Evolutionary conservation across 495 filamentous ascomycete species (phyloP).

Genomic region (Neurospora sp.): DNA sequence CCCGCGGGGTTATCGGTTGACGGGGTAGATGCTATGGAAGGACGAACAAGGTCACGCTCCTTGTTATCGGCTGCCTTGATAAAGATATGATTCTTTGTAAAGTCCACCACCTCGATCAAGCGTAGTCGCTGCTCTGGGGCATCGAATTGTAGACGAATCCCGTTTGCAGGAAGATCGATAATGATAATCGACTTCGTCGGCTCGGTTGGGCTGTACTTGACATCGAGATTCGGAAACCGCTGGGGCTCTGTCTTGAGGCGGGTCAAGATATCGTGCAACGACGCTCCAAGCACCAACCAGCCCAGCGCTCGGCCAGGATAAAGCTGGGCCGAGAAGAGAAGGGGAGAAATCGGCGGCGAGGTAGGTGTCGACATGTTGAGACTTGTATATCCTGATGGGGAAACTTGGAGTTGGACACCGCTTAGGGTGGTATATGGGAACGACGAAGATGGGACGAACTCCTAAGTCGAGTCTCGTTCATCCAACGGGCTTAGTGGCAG

Average conservation of each 20-base stretch:
- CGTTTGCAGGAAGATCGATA: constrained; percentile 70
- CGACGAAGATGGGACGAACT: not conserved
- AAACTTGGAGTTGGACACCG: not conserved
- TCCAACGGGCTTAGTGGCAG: not conserved
- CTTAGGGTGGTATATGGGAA: not conserved
- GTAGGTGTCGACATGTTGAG: constrained; percentile 40
- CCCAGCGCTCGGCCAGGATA: constrained; percentile 69
- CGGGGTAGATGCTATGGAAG: constrained; percentile 28
- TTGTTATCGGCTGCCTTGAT: constrained; percentile 70
- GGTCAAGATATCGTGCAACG: constrained; percentile 78
- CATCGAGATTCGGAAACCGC: constrained; percentile 69
- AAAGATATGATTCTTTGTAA: constrained; percentile 69
- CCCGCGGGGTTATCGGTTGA: constrained; percentile 41
- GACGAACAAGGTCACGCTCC: constrained; percentile 69
- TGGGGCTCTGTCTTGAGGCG: constrained; percentile 77
- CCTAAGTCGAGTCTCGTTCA: not conserved
- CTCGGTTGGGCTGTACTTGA: constrained; percentile 59
- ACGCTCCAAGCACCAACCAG: constrained; percentile 78
- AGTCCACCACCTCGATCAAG: constrained; percentile 83
- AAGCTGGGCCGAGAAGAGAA: constrained; percentile 54
- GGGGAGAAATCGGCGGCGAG: constrained; percentile 60
- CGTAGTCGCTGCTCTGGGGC: constrained; percentile 86
- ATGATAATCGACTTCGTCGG: constrained; percentile 66
- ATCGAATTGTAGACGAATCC: constrained; percentile 83
- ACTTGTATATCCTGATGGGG: not conserved